Evolutionary conservation across 2,329 filamentous ascomycete genomes (phyloP).

Genomic region (Diaporthe aspalathi): DNA sequence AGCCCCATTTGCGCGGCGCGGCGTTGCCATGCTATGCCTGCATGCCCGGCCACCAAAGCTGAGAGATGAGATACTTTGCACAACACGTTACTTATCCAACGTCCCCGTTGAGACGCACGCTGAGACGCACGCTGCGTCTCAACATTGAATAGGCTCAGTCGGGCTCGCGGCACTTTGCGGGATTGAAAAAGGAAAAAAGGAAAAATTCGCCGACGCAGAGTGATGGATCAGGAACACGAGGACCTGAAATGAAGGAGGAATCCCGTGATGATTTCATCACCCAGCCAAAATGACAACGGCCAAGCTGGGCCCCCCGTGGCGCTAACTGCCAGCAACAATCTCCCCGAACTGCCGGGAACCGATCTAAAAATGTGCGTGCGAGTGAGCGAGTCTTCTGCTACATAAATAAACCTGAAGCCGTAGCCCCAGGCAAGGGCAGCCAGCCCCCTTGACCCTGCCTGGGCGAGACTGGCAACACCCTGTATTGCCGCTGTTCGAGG

Average conservation of each 20-base stretch:
- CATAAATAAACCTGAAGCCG: conserved; percentile 19
- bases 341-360: conserved; percentile 33
- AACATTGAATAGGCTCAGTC: not conserved
- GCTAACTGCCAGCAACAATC: conserved; percentile 18
- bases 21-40: not conserved
- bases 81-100: no score
- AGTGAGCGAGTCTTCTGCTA: not conserved
- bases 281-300: not conserved
- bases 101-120: not conserved
- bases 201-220: conserved; percentile 12
- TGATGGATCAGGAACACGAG: not conserved
- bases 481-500: conserved; percentile 2
- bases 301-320: conserved; percentile 1
- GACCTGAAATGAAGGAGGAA: conserved; percentile 5
- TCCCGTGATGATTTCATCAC: not conserved
- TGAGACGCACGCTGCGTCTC: no score
- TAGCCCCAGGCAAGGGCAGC: conserved; percentile 10
- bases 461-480: not conserved
- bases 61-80: not conserved
- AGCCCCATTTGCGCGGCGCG: not conserved
- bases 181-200: no score
- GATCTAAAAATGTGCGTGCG: conserved; percentile 1
- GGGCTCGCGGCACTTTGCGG: not conserved
- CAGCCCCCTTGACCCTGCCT: no score
- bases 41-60: not conserved